Evolutionary conservation across 2,329 filamentous ascomycete species (phyloP), one percentile per base, ranked within the genome.

Genomic region (Fusarium redolens): DNA sequence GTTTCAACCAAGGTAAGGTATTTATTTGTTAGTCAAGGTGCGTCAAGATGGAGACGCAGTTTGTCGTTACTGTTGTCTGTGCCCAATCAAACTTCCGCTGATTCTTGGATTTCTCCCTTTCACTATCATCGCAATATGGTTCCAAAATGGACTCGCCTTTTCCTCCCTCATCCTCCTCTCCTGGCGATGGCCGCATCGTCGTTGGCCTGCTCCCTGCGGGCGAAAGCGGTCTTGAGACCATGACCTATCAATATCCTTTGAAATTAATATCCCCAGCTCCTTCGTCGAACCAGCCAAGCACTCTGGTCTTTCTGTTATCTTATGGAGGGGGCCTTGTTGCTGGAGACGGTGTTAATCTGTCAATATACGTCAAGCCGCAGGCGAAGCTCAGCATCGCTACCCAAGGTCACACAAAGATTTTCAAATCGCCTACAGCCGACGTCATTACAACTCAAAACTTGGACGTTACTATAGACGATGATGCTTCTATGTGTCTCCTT

Each of bases 311-410:
- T 79, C 87, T 98, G 41, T 88, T 99, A 54, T 97, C 95, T 1
- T 99, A 98, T 80, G 96, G 96, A 55, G 96, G 96, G 47, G 96
- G 96, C 4, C 89, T 99, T 18, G 93, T 99, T 4, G 93, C 92
- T 17, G 95, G 95, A 45, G 96, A 99, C 81, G 86, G 89, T 72
- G 92, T 98, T 80, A 86, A 92, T 77, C 88, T 99, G 31, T 85
- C 86, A 25, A 88, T 97, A 69, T 86, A 88, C 14, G 85, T 97
- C 52, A 88, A 89, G 15, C 75, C 86, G 5, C 83, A 84, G 5
- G 92, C 94, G 8, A 91, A 90, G 68, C 88, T 98, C 60, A 90
- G 86, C 75, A 83, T 92, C 40, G 88, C 89, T 67, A 92, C 90
- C 1, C 90, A 92, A 85, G 96, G 96, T 58, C 94, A 95, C 82